Evolutionary conservation across 2,329 filamentous ascomycete species (phyloP), one percentile per base, ranked within the genome.

Genomic region (Colletotrichum sp.): DNA sequence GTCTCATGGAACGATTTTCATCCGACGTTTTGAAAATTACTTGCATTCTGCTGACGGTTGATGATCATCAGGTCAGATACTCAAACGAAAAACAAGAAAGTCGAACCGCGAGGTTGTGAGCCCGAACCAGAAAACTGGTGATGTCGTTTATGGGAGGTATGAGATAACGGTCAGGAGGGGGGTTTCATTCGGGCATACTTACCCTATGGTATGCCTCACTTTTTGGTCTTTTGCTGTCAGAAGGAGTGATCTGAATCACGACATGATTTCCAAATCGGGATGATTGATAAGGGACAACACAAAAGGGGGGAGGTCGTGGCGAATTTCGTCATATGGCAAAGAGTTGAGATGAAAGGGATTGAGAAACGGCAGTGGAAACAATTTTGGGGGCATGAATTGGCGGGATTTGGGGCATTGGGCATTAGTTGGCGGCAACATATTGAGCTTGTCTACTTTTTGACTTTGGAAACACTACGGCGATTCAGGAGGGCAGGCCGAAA

Each of bases 21-120:
- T 68, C 69, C 73, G 70, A 57, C 55, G 69, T 67, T 57, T 52
- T 48, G 63, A 13, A 43, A 30, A 24, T 21, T 10, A 32, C 43
- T 43, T 64, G 70, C 15, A 36, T 61, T 6, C 15, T 15, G 21
- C 15, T 43, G 24, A 18, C 28, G 12, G 34, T 18, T 1, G 30
- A 12, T 16, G 58, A 21, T 43, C 26, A n/a, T 24, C 26, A 30
- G 26, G 32, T 38, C 16, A 36, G 10, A 26, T 38, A 71, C 21
- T 48, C 36, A 75, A 60, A 38, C 67, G 64, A 63, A 43, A 60
- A 75, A 72, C 61, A 70, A 68, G 73, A 64, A 72, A 68, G 55
- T 75, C 69, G 69, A 75, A 75, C 69, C 73, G 69, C 63, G 63
- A 72, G 55, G 57, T 68, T 16, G 38, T 7, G 63, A 64, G 55